Conservation (phyloP, 1,139 yeast species). For the Suhomyces choctaworum region DNA sequence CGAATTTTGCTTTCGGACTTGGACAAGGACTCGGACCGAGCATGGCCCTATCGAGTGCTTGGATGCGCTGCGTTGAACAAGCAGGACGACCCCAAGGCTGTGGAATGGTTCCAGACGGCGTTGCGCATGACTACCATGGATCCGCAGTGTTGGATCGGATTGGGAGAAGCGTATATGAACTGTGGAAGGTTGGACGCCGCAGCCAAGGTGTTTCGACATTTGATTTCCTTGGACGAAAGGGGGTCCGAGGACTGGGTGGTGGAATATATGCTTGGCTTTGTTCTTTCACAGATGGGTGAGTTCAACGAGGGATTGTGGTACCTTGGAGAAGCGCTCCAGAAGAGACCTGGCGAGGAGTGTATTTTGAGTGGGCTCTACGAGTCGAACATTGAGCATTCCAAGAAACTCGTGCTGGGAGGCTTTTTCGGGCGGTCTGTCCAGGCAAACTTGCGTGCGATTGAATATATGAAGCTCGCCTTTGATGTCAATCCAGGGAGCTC, state of each 20-base stretch:
- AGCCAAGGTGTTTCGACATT: conserved; percentile 72
- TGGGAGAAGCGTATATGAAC: conserved; percentile 87
- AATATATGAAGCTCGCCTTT: conserved; percentile 46
- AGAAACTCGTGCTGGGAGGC: conserved; percentile 55
- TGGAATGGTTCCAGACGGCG: conserved; percentile 86
- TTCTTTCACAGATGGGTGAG: conserved; percentile 47
- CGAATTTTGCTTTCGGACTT: conserved; percentile 46
- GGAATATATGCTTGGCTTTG: conserved; percentile 64
- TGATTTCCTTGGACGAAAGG: conserved; percentile 50
- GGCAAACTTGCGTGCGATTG: conserved; percentile 47
- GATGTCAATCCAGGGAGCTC: conserved; percentile 39
- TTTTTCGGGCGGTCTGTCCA: conserved; percentile 60
- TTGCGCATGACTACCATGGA: conserved; percentile 68
- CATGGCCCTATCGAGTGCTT: conserved; percentile 88
- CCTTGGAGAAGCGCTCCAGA: conserved; percentile 40
- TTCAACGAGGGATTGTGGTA: conserved; percentile 36
- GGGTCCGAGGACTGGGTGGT: conserved; percentile 50
- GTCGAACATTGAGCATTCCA: conserved; percentile 55
- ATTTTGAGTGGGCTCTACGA: conserved; percentile 60
- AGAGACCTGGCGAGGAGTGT: conserved; percentile 54
- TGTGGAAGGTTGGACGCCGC: conserved; percentile 91
- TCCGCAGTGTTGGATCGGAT: conserved; percentile 83
- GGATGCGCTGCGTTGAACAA: conserved; percentile 77
- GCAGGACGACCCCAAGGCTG: conserved; percentile 76
- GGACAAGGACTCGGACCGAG: conserved; percentile 31